Evolutionary conservation across 2,329 filamentous ascomycete species (phyloP).

Genomic region (Fusarium sp.): DNA sequence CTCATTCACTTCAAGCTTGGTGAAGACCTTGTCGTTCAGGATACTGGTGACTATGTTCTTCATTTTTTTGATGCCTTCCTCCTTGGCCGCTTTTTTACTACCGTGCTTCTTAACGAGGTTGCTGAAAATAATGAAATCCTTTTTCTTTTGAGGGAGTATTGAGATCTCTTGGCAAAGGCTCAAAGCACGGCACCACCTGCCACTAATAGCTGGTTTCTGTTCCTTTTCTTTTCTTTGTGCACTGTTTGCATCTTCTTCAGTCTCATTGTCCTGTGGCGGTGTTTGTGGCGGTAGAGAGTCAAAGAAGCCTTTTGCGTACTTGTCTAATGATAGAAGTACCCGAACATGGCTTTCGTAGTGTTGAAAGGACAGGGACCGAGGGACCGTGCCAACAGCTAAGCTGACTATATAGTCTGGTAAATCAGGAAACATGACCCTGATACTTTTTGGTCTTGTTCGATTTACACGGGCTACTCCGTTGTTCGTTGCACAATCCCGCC

Average conservation of each 20-base stretch:
- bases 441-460: neutral
- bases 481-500: neutral
- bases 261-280: neutral
- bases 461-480: neutral
- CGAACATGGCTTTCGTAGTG: neutral
- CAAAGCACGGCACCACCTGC: neutral
- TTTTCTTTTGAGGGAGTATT: neutral
- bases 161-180: neutral
- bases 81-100: neutral
- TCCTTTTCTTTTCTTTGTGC: neutral
- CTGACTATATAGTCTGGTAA: neutral
- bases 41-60: neutral
- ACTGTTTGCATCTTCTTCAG: neutral
- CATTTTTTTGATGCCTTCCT: neutral
- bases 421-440: neutral
- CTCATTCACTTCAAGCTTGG: neutral
- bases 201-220: neutral
- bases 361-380: neutral
- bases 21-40: neutral
- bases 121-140: neutral
- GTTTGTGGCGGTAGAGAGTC: neutral
- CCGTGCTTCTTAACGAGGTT: too few species aligned
- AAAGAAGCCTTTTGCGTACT: neutral
- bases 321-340: neutral
- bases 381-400: neutral